Percentiles rank a stretch among this genome's conserved stretches.
Conservation (phyloP, 331 rosid genomes). For the Pyracantha coccinea region DNA sequence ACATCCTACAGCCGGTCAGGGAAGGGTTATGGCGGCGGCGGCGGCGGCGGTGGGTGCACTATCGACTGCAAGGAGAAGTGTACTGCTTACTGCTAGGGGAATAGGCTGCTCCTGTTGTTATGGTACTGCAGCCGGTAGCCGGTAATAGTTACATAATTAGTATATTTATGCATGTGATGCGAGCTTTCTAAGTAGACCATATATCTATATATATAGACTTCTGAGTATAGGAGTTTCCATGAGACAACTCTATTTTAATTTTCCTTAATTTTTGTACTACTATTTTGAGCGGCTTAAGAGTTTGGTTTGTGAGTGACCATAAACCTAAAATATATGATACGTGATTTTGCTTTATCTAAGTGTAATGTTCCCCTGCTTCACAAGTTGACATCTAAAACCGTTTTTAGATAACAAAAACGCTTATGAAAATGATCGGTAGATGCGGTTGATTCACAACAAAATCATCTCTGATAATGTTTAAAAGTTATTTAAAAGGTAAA, state of each 20-base stretch:
- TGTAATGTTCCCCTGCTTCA: neutral
- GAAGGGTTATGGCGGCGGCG: constrained; percentile 78
- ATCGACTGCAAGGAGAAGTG: constrained; percentile 86
- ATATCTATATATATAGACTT: too few species aligned
- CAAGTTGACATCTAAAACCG: too few species aligned
- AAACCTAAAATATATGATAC: neutral
- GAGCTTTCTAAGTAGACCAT: neutral
- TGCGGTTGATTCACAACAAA: too few species aligned
- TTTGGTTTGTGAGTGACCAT: too few species aligned
- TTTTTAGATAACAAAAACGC: too few species aligned
- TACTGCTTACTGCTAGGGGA: constrained; percentile 49
- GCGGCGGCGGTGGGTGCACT: constrained; percentile 95
- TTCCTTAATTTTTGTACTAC: too few species aligned
- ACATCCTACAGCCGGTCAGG: constrained; percentile 76
- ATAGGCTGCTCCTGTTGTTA: neutral
- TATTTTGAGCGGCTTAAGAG: too few species aligned
- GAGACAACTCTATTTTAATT: too few species aligned
- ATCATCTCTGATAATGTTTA: too few species aligned
- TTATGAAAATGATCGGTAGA: too few species aligned
- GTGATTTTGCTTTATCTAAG: neutral
- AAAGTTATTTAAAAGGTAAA: too few species aligned
- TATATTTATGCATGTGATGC: neutral
- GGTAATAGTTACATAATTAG: neutral
- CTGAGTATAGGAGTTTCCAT: too few species aligned
- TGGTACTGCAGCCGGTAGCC: constrained; percentile 5